These are phyloP conservation scores for Starmerella asiatica DNA, from an alignment of 805 yeast genomes.

Conservation along the genomic window DNA sequence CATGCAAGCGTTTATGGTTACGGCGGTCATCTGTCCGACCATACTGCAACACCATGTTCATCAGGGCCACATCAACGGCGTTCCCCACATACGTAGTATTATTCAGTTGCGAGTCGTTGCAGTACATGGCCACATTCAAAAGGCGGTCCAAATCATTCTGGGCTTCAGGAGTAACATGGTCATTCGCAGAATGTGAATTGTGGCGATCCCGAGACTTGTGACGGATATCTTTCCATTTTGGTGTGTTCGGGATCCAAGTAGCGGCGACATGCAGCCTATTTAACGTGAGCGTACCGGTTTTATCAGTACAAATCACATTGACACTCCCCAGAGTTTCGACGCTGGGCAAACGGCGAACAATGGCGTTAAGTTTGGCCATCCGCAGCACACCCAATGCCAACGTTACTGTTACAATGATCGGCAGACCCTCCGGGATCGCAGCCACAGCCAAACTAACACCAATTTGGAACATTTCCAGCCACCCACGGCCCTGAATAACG, in stretches of 20 bases:
- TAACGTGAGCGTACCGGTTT: conserved; percentile 39
- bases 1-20: conserved; percentile 42
- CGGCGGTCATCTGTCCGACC: conserved; percentile 53
- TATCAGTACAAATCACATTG: conserved; percentile 41
- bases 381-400: conserved; percentile 89
- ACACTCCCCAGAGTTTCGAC: conserved; percentile 57
- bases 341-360: conserved; percentile 83
- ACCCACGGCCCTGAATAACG: conserved; percentile 75
- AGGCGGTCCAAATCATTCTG: conserved; percentile 13
- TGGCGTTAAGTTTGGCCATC: conserved; percentile 91
- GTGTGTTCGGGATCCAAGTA: conserved; percentile 11
- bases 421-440: conserved; percentile 97
- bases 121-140: conserved; percentile 24
- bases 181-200: not conserved
- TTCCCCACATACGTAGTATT: conserved; percentile 68
- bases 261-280: conserved; percentile 31
- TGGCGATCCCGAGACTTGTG: not conserved
- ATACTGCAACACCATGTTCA: conserved; percentile 61
- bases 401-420: conserved; percentile 95
- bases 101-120: conserved; percentile 27
- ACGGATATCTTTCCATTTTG: conserved; percentile 17
- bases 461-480: conserved; percentile 97
- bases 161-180: conserved; percentile 2
- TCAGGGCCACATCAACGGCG: conserved; percentile 86
- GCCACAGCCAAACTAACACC: conserved; percentile 97